Evolutionary conservation across 306 rosid genomes (phyloP).

Genomic region (Prunus armeniaca): DNA sequence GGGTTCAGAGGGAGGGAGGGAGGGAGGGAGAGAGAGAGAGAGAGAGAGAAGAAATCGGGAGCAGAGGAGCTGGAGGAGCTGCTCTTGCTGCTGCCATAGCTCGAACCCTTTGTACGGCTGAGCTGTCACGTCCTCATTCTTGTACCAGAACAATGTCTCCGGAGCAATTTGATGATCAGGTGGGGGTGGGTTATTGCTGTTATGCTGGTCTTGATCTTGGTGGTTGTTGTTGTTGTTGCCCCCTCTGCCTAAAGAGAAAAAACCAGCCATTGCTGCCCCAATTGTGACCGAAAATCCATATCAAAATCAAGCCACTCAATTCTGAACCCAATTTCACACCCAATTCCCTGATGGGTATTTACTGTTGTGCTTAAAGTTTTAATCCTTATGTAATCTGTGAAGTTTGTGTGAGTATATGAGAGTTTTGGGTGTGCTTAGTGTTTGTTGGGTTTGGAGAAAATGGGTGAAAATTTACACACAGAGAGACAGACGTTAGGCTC

Average conservation of each 20-base stretch:
- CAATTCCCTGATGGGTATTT: neutral
- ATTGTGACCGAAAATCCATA: slow-evolving; percentile 71
- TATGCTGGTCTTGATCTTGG: neutral
- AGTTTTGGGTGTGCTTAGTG: too few relatives aligned
- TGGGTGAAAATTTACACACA: neutral
- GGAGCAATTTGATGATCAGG: slow-evolving; percentile 27
- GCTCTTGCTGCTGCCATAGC: slow-evolving; percentile 65
- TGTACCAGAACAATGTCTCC: slow-evolving; percentile 60
- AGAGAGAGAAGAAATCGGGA: too few relatives aligned
- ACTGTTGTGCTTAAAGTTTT: neutral
- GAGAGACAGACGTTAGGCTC: slow-evolving; percentile 20
- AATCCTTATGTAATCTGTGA: neutral
- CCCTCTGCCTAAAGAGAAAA: slow-evolving; percentile 78
- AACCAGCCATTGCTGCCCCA: slow-evolving; percentile 70
- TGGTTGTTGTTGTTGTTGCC: slow-evolving; percentile 4
- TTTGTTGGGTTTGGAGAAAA: neutral
- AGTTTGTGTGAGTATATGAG: neutral
- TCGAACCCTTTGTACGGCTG: slow-evolving; percentile 65
- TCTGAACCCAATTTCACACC: neutral
- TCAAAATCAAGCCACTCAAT: slow-evolving; percentile 30
- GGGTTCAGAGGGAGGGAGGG: too few relatives aligned
- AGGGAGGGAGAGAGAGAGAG: too few relatives aligned
- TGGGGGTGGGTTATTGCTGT: slow-evolving; percentile 13
- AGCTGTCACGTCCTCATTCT: slow-evolving; percentile 31
- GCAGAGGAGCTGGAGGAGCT: slow-evolving; percentile 34